These are phyloP conservation scores for Metroxylon sagu DNA, from an alignment of 176 grass and related monocot genomes.

Conservation along the genomic window DNA sequence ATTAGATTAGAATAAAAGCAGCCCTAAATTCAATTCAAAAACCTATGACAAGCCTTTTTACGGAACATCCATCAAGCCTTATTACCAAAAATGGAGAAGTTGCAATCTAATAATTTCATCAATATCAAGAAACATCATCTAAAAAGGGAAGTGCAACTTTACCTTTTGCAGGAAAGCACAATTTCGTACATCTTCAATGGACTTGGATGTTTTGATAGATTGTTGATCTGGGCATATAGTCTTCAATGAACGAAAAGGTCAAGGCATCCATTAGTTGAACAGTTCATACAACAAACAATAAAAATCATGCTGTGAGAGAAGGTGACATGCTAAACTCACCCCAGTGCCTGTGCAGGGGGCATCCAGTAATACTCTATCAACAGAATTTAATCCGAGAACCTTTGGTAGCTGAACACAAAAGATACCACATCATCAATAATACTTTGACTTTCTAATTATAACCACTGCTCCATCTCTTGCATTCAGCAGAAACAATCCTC, in stretches of 20 bases:
- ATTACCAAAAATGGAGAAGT: no score
- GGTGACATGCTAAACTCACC: slow-evolving; percentile 32
- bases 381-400: slow-evolving; percentile 77
- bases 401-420: slow-evolving; percentile 55
- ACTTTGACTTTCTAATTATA: neutral
- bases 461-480: neutral
- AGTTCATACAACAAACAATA: no score
- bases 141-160: slow-evolving; percentile 15
- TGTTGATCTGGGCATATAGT: slow-evolving; percentile 86
- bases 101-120: no score
- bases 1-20: no score
- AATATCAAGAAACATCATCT: no score
- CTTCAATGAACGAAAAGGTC: slow-evolving; percentile 29
- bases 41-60: no score
- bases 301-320: no score
- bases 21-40: no score
- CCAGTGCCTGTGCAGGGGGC: slow-evolving; percentile 91
- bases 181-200: slow-evolving; percentile 71
- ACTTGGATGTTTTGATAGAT: slow-evolving; percentile 73
- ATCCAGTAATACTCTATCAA: slow-evolving; percentile 97
- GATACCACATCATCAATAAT: neutral
- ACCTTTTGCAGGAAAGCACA: slow-evolving; percentile 95
- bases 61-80: no score
- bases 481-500: no score
- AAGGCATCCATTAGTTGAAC: no score